Conservation (phyloP, 768 basidiomycete genomes). For the Mycena epipterygia region DNA sequence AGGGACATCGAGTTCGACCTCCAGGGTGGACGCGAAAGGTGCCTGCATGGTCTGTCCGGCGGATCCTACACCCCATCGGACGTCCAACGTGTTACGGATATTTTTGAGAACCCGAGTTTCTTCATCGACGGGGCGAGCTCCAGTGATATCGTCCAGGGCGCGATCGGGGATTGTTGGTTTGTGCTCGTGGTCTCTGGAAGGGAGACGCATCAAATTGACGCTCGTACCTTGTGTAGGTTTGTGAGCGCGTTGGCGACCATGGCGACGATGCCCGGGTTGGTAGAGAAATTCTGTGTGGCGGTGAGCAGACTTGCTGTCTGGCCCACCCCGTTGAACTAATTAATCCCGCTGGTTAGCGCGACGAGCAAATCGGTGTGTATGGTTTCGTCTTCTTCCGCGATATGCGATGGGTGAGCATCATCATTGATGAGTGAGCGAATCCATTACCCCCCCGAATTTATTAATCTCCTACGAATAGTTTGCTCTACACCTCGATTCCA, state of each 20-base stretch:
- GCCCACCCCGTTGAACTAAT: too few relatives aligned
- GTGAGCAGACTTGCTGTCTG: conserved; percentile 43
- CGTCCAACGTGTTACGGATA: conserved; percentile 62
- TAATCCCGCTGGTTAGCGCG: conserved; percentile 54
- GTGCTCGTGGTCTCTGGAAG: too few relatives aligned
- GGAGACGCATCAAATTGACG: too few relatives aligned
- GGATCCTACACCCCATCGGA: conserved; percentile 49
- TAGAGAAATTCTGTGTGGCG: conserved; percentile 67
- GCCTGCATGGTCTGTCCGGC: conserved; percentile 54
- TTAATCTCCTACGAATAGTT: conserved; percentile 44
- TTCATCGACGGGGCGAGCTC: conserved; percentile 59
- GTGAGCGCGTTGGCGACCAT: conserved; percentile 65
- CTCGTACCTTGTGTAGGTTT: too few relatives aligned
- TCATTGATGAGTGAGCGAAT: conserved; percentile 67
- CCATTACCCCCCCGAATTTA: background rate
- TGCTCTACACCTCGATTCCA: conserved; percentile 63
- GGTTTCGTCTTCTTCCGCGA: conserved; percentile 72
- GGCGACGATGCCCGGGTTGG: conserved; percentile 56
- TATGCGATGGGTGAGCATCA: conserved; percentile 63
- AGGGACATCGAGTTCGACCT: conserved; percentile 73
- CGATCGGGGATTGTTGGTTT: conserved; percentile 68
- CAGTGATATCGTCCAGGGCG: conserved; percentile 63
- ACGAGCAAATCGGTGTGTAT: conserved; percentile 68
- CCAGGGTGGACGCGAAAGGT: conserved; percentile 54
- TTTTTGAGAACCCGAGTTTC: conserved; percentile 66